phyloP scores from a whole-genome alignment of 2,329 filamentous ascomycete genomes.

The Madurella mycetomatis region DNA sequence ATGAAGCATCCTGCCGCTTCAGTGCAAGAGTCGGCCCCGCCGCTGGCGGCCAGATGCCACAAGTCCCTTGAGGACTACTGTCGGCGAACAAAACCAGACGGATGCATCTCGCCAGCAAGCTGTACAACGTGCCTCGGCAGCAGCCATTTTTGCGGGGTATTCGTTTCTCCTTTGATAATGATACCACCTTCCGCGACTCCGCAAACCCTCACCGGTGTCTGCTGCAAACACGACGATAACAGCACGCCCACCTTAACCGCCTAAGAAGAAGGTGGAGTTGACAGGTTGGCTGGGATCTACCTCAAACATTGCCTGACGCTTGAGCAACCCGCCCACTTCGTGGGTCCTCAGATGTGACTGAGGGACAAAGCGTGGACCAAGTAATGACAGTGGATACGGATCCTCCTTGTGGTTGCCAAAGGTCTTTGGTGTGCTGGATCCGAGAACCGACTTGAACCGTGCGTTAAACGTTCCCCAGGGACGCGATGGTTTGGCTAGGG shows the following conservation, averaged over 20 bases:
- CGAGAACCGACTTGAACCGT: too few relatives aligned
- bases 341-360: too few relatives aligned
- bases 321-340: too few relatives aligned
- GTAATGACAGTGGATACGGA: too few relatives aligned
- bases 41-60: not conserved
- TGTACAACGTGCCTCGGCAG: conserved; percentile 15
- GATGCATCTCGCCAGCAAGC: conserved; percentile 1
- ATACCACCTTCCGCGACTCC: not conserved
- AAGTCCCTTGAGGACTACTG: not conserved
- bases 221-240: conserved; percentile 3
- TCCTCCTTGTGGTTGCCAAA: too few relatives aligned
- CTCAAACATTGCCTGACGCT: too few relatives aligned
- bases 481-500: too few relatives aligned
- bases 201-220: not conserved
- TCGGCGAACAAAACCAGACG: not conserved
- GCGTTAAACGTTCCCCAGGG: too few relatives aligned
- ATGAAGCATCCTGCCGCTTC: not conserved
- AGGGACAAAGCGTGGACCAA: too few relatives aligned
- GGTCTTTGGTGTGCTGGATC: too few relatives aligned
- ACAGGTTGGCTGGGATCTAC: too few relatives aligned
- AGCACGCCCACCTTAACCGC: not conserved
- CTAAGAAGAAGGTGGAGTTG: not conserved
- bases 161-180: not conserved
- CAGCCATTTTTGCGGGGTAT: conserved; percentile 18
- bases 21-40: not conserved